Percentiles rank a stretch among this genome's conserved stretches.
phyloP scores from a whole-genome alignment of 345 rosid species.

The Firmiana major region DNA sequence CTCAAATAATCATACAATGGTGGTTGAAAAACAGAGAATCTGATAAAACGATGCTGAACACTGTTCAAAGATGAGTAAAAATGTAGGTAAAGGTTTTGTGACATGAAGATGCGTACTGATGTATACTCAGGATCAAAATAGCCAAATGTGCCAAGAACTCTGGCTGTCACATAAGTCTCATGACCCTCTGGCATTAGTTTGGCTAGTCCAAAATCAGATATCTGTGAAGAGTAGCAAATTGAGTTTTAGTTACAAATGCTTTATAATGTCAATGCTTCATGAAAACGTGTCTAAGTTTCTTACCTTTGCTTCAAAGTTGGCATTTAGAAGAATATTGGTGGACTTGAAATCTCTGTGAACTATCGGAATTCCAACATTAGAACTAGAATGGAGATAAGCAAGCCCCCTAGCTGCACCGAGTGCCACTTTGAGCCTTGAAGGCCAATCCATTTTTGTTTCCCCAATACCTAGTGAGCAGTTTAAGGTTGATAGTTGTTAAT shows the following conservation, averaged over 20 bases:
- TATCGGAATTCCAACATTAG: constrained; percentile 79
- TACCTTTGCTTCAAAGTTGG: constrained; percentile 81
- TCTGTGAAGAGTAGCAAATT: constrained; percentile 35
- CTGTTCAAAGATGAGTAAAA: neutral
- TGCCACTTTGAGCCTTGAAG: constrained; percentile 71
- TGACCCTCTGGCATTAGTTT: constrained; percentile 95
- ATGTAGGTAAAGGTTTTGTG: neutral
- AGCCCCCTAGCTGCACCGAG: constrained; percentile 60
- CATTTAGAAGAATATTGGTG: constrained; percentile 73
- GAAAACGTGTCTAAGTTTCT: neutral
- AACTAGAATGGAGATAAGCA: constrained; percentile 86
- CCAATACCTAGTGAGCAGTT: constrained; percentile 51
- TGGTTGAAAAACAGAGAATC: neutral
- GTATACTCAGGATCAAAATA: constrained; percentile 96
- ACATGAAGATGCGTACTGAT: constrained; percentile 45
- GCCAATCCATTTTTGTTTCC: constrained; percentile 85
- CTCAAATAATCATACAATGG: neutral
- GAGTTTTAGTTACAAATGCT: constrained; percentile 12
- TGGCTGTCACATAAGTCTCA: constrained; percentile 76
- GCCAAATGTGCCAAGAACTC: constrained; percentile 97
- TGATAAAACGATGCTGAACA: neutral
- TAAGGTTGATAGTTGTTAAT: constrained; percentile 9
- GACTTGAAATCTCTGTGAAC: constrained; percentile 95
- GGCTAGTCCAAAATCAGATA: constrained; percentile 95
- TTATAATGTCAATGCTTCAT: neutral